phyloP scores from a whole-genome alignment of 805 yeast genomes.

The Lipomyces mesembrius region DNA sequence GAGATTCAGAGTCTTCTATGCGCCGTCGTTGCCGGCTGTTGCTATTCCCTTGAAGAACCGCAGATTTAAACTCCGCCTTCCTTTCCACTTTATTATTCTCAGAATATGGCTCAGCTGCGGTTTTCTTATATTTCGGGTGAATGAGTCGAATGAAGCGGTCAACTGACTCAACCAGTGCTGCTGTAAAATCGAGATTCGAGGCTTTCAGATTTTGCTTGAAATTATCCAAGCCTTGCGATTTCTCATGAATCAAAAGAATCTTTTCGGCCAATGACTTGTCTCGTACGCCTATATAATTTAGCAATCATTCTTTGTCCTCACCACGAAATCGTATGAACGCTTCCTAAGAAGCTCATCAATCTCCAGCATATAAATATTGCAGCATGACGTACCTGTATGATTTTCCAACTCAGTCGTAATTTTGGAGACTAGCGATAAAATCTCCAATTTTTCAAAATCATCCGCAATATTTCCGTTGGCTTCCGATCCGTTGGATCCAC shows the following conservation, averaged over 20 bases:
- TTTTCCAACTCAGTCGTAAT: slow-evolving; percentile 45
- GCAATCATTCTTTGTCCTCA: not conserved
- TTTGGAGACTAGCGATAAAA: slow-evolving; percentile 45
- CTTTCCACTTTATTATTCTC: slow-evolving; percentile 11
- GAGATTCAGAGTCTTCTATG: not conserved
- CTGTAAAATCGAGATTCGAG: slow-evolving; percentile 53
- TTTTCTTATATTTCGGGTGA: slow-evolving; percentile 44
- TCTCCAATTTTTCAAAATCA: slow-evolving; percentile 44
- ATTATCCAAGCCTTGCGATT: slow-evolving; percentile 44
- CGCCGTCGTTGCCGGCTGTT: not conserved
- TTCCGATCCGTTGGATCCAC: not conserved
- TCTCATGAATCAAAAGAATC: slow-evolving; percentile 49
- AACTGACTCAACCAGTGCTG: slow-evolving; percentile 41
- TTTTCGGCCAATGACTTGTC: slow-evolving; percentile 56
- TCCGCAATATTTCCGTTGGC: slow-evolving; percentile 26
- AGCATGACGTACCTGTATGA: slow-evolving; percentile 40
- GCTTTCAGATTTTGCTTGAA: slow-evolving; percentile 50
- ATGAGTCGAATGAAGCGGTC: slow-evolving; percentile 42
- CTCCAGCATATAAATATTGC: slow-evolving; percentile 48
- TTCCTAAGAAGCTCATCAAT: slow-evolving; percentile 30
- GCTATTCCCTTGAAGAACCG: not conserved
- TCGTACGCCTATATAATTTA: slow-evolving; percentile 44
- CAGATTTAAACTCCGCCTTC: not conserved
- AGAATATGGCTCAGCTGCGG: not conserved
- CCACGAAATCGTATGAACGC: not conserved